These are phyloP conservation scores for Salix purpurea DNA, from an alignment of 345 rosid species.

Conservation along the genomic window DNA sequence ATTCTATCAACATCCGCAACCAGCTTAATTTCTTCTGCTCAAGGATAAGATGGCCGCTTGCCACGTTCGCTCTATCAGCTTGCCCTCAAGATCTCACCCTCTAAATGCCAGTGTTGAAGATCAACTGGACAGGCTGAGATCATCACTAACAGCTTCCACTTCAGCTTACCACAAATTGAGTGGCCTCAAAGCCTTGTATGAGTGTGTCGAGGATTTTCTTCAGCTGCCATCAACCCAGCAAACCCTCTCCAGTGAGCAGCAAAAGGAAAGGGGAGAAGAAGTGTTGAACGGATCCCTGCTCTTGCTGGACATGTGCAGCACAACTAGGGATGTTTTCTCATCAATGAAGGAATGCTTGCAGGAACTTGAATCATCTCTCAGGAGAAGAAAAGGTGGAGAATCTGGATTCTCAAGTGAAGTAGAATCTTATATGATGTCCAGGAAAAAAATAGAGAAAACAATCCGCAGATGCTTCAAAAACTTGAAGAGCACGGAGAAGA, in stretches of 20 bases:
- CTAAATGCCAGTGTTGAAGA: constrained; percentile 11
- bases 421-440: background rate
- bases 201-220: background rate
- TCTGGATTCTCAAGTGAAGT: constrained; percentile 1
- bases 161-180: background rate
- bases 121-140: constrained; percentile 18
- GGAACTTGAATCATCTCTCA: constrained; percentile 3
- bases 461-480: background rate
- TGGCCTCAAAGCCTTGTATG: constrained; percentile 5
- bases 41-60: constrained; percentile 11
- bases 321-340: constrained; percentile 6
- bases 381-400: constrained; percentile 3
- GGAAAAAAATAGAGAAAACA: background rate
- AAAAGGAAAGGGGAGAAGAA: background rate
- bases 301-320: constrained; percentile 3
- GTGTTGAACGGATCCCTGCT: constrained; percentile 2
- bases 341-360: constrained; percentile 5
- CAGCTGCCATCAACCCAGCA: background rate
- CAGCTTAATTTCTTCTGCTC: background rate
- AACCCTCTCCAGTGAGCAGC: background rate
- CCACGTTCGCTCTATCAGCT: constrained; percentile 29
- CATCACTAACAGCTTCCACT: constrained; percentile 17
- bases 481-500: constrained; percentile 1
- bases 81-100: constrained; percentile 33
- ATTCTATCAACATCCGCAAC: background rate